Base-by-base conservation (phyloP, 495 filamentous ascomycete genomes). In the Bacidia gigantensis region DNA sequence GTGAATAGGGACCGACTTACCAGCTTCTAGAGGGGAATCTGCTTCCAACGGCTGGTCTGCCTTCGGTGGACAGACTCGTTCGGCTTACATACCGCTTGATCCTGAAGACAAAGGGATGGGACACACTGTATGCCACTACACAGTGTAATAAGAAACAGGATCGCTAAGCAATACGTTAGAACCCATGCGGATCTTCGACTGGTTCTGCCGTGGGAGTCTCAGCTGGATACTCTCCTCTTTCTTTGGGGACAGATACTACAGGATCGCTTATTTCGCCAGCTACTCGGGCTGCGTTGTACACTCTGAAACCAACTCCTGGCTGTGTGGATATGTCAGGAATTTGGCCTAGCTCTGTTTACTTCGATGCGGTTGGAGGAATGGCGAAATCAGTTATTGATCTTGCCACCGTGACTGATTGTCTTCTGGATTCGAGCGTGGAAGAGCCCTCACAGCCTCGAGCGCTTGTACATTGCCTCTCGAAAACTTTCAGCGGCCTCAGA, bases 31-130 rank as follows among this genome's bases (percentile, higher is more conserved):
- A 64, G 25, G 62, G 53, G 25, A 59, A 54, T 5, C 39, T 23
- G 64, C 66, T 20, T 63, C 64, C 41, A 59, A 60, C 20, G 72
- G 70, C 11, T 73, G 69, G 70, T 72, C 69, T 26, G 64, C 72
- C 10, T 44, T 62, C 3, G 61, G 65, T 1, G 71, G 72, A 1
- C 69, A 72, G 44, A 72, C 68, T 0, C 49, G 61, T 2, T 72
- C 69, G 3, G 65, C 72, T 7, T 73, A 71, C 49, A 62, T 71
- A 23, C 41, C 51, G 5, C 58, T 58, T 21, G 50, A 50, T 11
- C 49, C 64, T 3, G 56, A 60, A 14, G 57, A 62, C 2, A 52
- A 54, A 24, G 18, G 11, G 18, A 24, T 63, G 0, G 64, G 65
- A 11, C 63, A 66, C 49, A 56, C 59, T 21, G 59, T 60, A 22